Evolutionary conservation across 2,329 filamentous ascomycete species (phyloP), one percentile per base, ranked within the genome.

Genomic region (Cercospora brassicicola): DNA sequence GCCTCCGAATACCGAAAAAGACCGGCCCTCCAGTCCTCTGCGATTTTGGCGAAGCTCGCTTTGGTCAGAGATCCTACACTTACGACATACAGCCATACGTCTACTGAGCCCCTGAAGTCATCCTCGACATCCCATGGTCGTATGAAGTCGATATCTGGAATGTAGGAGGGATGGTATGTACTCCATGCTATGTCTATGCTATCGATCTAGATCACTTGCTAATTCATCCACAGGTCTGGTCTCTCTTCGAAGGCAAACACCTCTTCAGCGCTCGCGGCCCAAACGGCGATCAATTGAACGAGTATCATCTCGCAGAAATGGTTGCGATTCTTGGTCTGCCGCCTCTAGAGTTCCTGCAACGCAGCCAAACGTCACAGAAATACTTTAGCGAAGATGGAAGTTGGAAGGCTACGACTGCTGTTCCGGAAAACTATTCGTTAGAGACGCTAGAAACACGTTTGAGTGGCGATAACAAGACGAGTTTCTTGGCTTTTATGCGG

Each of bases 141-240:
- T 78, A 78, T 66, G 71, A 70, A 8, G 73, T 76, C 11, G 79
- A 81, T 64, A 77, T 81, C 7, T 81, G 77, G 78, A 79, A 80
- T 64, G 73, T 79, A 4, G 79, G 79, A 23, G 71, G 65, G 36
- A 75, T 81, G 77, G 77, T 79, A 23, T 23, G 23, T 23, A 23
- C 23, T 23, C 23, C 23, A 23, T 23, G 23, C 23, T 23, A 23
- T 23, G 23, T 23, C 23, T 23, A 23, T 23, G 23, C 23, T 23
- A 3, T 20, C 18, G 18, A 20, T 20, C 18, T 20, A 20, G 18
- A 20, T 20, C 18, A 20, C 18, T 20, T 20, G 18, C 18, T 20
- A 20, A 20, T 20, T 20, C 18, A 20, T 20, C 18, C 18, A 20
- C 18, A 20, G 18, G 18, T 20, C 23, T 23, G 23, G 23, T 23